Conservation (phyloP, 805 yeast species). For the Schizosaccharomyces octosporus region DNA sequence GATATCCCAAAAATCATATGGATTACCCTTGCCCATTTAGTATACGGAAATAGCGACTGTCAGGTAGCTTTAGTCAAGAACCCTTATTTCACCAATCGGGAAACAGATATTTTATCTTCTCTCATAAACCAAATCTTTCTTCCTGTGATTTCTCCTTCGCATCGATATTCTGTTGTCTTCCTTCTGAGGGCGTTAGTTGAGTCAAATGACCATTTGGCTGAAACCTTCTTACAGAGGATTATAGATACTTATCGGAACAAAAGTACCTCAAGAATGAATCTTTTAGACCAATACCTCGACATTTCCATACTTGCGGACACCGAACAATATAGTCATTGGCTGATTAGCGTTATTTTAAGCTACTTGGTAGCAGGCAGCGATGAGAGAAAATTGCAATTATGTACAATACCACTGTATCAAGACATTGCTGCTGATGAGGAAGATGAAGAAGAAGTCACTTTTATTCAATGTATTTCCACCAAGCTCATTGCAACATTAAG, state of each 20-base stretch:
- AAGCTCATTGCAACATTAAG: neutral
- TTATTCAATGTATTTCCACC: neutral
- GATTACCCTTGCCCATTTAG: neutral
- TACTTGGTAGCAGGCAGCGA: neutral
- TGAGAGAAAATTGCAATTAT: neutral
- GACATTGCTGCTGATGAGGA: neutral
- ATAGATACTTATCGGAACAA: neutral
- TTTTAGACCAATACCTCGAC: neutral
- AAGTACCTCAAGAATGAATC: neutral
- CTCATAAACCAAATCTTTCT: neutral
- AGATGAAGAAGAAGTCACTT: neutral
- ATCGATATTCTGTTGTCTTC: neutral
- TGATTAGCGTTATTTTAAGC: neutral
- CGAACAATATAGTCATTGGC: neutral
- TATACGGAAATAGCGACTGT: neutral
- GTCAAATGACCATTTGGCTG: neutral
- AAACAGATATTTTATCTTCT: neutral
- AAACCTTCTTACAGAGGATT: neutral
- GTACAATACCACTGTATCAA: neutral
- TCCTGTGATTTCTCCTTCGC: neutral
- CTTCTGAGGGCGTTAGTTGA: neutral
- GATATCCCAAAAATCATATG: neutral
- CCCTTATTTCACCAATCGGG: neutral
- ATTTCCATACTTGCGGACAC: neutral
- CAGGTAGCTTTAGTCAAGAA: neutral